These are phyloP conservation scores for Lentithecium fluviatile DNA, from an alignment of 495 filamentous ascomycete species.

Conservation along the genomic window DNA sequence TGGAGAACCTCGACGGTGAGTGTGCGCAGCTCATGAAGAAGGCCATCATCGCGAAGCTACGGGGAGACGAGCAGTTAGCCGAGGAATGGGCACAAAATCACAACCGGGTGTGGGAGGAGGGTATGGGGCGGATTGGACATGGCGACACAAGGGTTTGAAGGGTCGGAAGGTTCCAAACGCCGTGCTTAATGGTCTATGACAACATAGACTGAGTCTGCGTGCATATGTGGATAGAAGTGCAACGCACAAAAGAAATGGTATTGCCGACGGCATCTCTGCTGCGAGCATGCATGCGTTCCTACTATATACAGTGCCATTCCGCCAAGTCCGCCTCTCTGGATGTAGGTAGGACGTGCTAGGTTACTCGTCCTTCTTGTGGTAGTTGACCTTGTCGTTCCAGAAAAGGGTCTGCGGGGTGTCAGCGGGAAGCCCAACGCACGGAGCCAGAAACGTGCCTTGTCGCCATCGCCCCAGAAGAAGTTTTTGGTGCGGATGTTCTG, in stretches of 20 bases:
- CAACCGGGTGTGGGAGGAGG: constrained; percentile 43
- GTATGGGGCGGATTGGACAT: constrained; percentile 7
- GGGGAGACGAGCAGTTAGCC: constrained; percentile 67
- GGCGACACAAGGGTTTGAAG: neutral
- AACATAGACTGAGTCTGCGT: neutral
- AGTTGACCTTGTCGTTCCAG: constrained; percentile 95
- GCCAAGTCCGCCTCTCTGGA: neutral
- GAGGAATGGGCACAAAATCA: constrained; percentile 76
- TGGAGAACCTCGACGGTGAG: constrained; percentile 72
- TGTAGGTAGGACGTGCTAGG: neutral
- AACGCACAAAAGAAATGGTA: neutral
- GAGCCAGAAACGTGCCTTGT: constrained; percentile 64
- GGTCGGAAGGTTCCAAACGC: neutral
- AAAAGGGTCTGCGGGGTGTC: constrained; percentile 38
- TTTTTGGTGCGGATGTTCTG: constrained; percentile 91
- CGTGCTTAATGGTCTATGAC: neutral
- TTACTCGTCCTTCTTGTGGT: constrained; percentile 86
- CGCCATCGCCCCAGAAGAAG: constrained; percentile 85
- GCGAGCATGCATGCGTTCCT: neutral
- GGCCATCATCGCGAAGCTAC: constrained; percentile 71
- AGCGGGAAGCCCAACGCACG: neutral
- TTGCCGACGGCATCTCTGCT: neutral
- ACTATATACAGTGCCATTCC: constrained; percentile 7
- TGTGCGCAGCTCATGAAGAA: constrained; percentile 87
- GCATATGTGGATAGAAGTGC: neutral